Evolutionary conservation across 148 eudicot species (phyloP).

Genomic region (Limonium bicolor): DNA sequence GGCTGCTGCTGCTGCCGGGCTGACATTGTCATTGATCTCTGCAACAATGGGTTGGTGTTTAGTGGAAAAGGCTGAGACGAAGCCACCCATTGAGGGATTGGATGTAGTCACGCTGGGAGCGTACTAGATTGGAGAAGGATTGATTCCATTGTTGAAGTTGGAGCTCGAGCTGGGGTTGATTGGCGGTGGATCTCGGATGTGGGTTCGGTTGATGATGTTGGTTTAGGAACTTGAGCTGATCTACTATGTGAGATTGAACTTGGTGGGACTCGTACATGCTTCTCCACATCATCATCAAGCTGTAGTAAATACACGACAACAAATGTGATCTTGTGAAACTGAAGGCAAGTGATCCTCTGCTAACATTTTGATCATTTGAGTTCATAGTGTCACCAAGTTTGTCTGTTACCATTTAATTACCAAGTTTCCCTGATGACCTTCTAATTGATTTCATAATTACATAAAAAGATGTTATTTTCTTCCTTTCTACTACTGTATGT

Average conservation of each 20-base stretch:
- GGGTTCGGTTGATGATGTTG: slow-evolving; percentile 49
- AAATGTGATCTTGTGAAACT: too few relatives aligned
- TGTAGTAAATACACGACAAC: too few relatives aligned
- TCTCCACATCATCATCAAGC: slow-evolving; percentile 91
- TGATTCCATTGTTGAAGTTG: slow-evolving; percentile 90
- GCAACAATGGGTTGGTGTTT: slow-evolving; percentile 26
- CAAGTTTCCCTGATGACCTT: too few relatives aligned
- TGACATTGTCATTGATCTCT: slow-evolving; percentile 41
- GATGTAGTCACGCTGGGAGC: slow-evolving; percentile 61
- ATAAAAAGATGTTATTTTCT: too few relatives aligned
- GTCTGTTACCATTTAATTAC: too few relatives aligned
- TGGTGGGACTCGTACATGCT: slow-evolving; percentile 90
- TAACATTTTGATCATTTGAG: too few relatives aligned
- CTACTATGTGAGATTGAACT: slow-evolving; percentile 85
- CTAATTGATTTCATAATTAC: too few relatives aligned
- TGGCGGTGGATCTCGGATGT: slow-evolving; percentile 85
- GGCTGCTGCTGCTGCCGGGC: too few relatives aligned
- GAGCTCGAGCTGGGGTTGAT: slow-evolving; percentile 72
- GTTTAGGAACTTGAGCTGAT: slow-evolving; percentile 73
- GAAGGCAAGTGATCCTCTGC: too few relatives aligned
- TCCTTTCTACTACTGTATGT: too few relatives aligned
- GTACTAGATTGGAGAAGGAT: slow-evolving; percentile 60
- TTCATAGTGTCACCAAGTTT: too few relatives aligned
- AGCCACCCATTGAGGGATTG: slow-evolving; percentile 89
- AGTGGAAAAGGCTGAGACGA: slow-evolving; percentile 85